Evolutionary conservation across 768 basidiomycete species (phyloP), one percentile per base, ranked within the genome.

Genomic region (Hygrophoropsis aurantiaca): DNA sequence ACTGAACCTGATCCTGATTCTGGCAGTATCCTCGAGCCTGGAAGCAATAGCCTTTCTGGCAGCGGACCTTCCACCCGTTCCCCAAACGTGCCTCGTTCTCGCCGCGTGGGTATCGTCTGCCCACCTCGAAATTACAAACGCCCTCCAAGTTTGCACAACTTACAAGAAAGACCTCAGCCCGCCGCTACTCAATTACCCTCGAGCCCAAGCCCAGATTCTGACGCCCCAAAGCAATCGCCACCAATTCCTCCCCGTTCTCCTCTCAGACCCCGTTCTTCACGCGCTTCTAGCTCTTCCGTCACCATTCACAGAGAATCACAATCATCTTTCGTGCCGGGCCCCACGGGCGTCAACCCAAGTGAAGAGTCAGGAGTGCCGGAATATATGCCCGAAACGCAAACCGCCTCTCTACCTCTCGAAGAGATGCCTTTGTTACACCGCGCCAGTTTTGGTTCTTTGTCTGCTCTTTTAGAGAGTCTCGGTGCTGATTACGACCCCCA

Each of bases 101-200:
- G 59, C 71, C 75, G 73, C 75, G 70, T 76, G 75, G 65, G 66
- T 47, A 59, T 65, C 46, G 61, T 68, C 50, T 59, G 58, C 58
- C 62, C 65, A 44, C 67, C 66, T 49, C 56, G 57, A 54, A 56
- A 64, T 54, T 69, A 61, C 67, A 64, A 62, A 64, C 62, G 60
- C 49, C 62, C 63, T 39, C 62, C 52, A 49, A 60, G 62, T 10
- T 58, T 63, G 19, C 53, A 58, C 49, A 47, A 62, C 58, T 55
- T 62, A 21, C 11, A 27, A 20, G 39, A 21, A 30, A 5, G 4
- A 38, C 20, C 35, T 42, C 7, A 20, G 32, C n/a, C 42, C 47
- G 37, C 52, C 59, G 34, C 25, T 65, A n/a, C 71, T 70, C 45
- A 58, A 58, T 32, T 66, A 69, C 30, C 40, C 42, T 35, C 38